Conservation (phyloP, 495 filamentous ascomycete genomes). For the Penicillium flavigenum region DNA sequence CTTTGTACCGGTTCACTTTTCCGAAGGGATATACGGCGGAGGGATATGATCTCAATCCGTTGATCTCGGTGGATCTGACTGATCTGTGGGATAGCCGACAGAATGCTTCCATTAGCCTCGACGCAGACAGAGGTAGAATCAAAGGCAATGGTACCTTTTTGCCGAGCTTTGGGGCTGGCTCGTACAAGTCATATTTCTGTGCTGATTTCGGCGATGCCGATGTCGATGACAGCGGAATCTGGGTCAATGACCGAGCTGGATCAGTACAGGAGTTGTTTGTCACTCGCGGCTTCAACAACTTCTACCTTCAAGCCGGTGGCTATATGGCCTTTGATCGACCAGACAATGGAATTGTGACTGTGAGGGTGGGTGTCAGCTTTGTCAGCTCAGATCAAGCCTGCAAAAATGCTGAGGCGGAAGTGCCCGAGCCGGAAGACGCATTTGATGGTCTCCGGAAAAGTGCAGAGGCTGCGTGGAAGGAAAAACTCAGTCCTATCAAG, state of each 20-base stretch:
- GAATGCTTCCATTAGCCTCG: slow-evolving; percentile 58
- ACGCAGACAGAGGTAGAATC: slow-evolving; percentile 61
- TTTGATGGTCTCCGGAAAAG: slow-evolving; percentile 51
- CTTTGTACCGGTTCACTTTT: slow-evolving; percentile 70
- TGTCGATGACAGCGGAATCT: slow-evolving; percentile 64
- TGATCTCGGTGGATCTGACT: slow-evolving; percentile 64
- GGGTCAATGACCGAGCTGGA: slow-evolving; percentile 60
- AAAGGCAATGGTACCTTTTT: slow-evolving; percentile 64
- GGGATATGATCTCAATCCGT: slow-evolving; percentile 44
- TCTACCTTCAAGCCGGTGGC: slow-evolving; percentile 60
- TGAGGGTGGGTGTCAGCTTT: slow-evolving; percentile 68
- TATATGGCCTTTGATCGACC: slow-evolving; percentile 57
- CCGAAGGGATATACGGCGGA: slow-evolving; percentile 44
- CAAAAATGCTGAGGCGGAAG: slow-evolving; percentile 63
- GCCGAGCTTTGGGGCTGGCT: slow-evolving; percentile 68
- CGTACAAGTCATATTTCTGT: slow-evolving; percentile 64
- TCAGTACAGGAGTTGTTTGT: slow-evolving; percentile 57
- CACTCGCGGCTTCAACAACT: slow-evolving; percentile 56
- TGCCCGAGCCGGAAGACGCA: slow-evolving; percentile 56
- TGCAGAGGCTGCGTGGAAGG: slow-evolving; percentile 58
- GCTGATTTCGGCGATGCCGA: slow-evolving; percentile 63
- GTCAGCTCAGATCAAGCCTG: slow-evolving; percentile 67
- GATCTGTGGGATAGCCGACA: slow-evolving; percentile 65
- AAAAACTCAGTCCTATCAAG: slow-evolving; percentile 60
- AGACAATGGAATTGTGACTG: slow-evolving; percentile 50